Base-by-base conservation (phyloP, 192 early-diverging fungal genomes). In the Podochytrium sp. region DNA sequence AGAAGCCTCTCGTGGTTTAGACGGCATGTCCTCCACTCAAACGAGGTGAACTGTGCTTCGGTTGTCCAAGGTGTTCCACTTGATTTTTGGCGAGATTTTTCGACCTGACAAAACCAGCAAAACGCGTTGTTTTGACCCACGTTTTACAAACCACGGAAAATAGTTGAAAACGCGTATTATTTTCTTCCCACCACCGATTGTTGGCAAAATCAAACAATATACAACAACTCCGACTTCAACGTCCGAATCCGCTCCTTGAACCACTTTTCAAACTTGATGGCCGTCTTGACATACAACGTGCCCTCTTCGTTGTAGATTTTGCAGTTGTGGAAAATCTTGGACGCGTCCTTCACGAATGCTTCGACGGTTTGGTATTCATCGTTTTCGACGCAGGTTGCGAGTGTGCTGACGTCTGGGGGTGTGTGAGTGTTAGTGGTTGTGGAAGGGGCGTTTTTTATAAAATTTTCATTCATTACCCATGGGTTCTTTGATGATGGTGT, bases 241-340 rank as follows among this genome's bases (percentile, higher is more conserved):
- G 75, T 69, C 41, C 79, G 78, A 40, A 77, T 63, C 12, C 80
- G 37, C 29, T 81, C 80, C 40, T 81, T 81, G 62, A 81, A 81
- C 76, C 74, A 81, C 53, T 79, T 81, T 65, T 81, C 80, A 20
- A 78, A 53, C 65, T 71, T 78, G 52, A 64, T 78, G 39, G 79
- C 74, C 50, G 64, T 67, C 37, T 75, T 75, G 23, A 75, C 74
- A 30, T 75, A 75, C 29, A 67, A 67, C 50, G 74, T 75, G 30
- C 86, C 81, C 70, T 95, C 92, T 43, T 91, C 92, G 71, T 99
- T 99, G 79, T 98, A 99, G 14, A 84, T 86, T 67, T 90, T 84
- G 78, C 94, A 95, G 78, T 99, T 99, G 60, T 92, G 83, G 77
- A 97, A 97, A 20, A 99, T 98, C 82, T 94, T 94, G 80, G 86